Evolutionary conservation across 1,284 basidiomycete genomes (phyloP).

Genomic region (Trichosporon ovoides): DNA sequence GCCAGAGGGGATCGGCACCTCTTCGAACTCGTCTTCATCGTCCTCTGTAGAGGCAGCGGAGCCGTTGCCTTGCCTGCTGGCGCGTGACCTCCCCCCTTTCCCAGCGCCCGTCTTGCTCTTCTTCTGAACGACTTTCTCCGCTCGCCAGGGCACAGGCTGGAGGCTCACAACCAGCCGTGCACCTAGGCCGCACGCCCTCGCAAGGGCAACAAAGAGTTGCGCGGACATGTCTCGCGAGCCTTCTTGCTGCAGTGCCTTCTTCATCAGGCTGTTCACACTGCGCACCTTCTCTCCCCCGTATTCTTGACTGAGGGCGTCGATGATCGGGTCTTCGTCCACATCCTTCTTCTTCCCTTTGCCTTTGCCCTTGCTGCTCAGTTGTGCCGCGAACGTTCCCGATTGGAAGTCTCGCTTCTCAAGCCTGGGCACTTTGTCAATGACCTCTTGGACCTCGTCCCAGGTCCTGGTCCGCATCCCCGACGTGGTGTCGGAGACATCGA

Average conservation of each 20-base stretch:
- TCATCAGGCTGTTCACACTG: constrained; percentile 78
- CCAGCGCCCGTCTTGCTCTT: constrained; percentile 31
- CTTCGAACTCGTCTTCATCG: constrained; percentile 46
- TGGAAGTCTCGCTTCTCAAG: background rate
- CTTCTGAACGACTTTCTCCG: constrained; percentile 44
- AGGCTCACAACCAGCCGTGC: constrained; percentile 82
- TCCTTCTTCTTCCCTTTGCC: constrained; percentile 44
- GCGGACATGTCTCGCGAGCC: constrained; percentile 85
- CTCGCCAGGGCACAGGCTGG: constrained; percentile 80
- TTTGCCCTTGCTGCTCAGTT: constrained; percentile 33
- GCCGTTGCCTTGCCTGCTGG: constrained; percentile 37
- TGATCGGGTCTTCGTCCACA: constrained; percentile 29
- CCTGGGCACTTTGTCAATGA: constrained; percentile 38
- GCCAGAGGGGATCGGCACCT: constrained; percentile 37
- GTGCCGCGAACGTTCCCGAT: background rate
- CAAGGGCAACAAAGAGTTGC: constrained; percentile 85
- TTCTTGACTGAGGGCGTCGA: constrained; percentile 38
- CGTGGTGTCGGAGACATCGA: constrained; percentile 55
- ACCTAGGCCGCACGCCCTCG: constrained; percentile 80
- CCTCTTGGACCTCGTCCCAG: constrained; percentile 58
- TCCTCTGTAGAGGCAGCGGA: constrained; percentile 23
- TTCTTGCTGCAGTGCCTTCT: constrained; percentile 70
- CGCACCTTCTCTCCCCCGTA: constrained; percentile 65
- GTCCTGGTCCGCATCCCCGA: constrained; percentile 61
- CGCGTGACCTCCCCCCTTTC: constrained; percentile 25